These are phyloP conservation scores for Purpureocillium lavendulum DNA, from an alignment of 2,329 filamentous ascomycete genomes.

Conservation along the genomic window DNA sequence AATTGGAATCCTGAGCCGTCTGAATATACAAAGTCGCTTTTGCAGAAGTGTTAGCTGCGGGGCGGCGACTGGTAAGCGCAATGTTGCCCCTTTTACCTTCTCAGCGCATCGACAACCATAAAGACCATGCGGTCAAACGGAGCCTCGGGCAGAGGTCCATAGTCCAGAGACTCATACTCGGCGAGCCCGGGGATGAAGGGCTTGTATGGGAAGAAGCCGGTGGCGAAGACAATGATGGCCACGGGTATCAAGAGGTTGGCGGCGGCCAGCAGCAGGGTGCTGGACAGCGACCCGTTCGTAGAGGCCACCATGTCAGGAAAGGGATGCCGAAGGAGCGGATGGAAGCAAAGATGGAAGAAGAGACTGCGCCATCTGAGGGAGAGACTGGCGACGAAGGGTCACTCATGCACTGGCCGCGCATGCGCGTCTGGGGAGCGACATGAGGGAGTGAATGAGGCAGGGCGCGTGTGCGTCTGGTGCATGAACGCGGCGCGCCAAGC, in stretches of 20 bases:
- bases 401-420: too few species aligned
- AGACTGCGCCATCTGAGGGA: background rate
- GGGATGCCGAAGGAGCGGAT: background rate
- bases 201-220: constrained; percentile 97
- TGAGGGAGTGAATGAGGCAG: background rate
- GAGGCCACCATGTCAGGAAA: constrained; percentile 13
- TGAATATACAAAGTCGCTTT: constrained; percentile 87
- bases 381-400: background rate
- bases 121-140: constrained; percentile 88
- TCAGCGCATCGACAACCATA: constrained; percentile 94
- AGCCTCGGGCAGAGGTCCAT: constrained; percentile 50
- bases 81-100: constrained; percentile 50
- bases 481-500: background rate
- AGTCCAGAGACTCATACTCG: constrained; percentile 47
- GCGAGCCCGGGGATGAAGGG: constrained; percentile 83
- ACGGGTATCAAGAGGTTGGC: constrained; percentile 73
- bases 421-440: background rate
- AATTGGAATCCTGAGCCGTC: constrained; percentile 73
- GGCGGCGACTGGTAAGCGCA: background rate
- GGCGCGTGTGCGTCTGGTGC: background rate
- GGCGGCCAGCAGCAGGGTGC: constrained; percentile 42
- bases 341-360: constrained; percentile 2
- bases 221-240: constrained; percentile 69
- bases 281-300: constrained; percentile 16
- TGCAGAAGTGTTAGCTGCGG: constrained; percentile 9